Conservation (phyloP, 768 basidiomycete genomes). For the Gloeostereum incarnatum region DNA sequence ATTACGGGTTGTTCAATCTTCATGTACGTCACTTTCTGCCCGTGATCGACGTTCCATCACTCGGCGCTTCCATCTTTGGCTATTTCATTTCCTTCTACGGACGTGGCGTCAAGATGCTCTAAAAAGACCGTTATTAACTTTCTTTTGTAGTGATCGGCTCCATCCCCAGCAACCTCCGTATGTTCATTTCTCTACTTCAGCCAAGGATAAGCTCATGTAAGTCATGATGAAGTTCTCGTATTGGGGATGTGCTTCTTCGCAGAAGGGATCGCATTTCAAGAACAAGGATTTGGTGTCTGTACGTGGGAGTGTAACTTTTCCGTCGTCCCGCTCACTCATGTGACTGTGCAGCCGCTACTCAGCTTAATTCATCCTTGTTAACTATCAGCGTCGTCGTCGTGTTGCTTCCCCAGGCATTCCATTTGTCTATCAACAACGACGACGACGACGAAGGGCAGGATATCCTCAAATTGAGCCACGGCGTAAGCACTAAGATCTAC, state of each 20-base stretch:
- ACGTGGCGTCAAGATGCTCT: background rate
- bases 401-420: slow-evolving; percentile 74
- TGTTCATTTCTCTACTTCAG: slow-evolving; percentile 9
- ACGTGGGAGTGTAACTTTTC: slow-evolving; percentile 28
- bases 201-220: slow-evolving; percentile 5
- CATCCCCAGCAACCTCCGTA: slow-evolving; percentile 77
- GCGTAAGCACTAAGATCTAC: slow-evolving; percentile 34
- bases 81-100: too few relatives aligned
- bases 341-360: slow-evolving; percentile 40
- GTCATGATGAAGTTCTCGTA: slow-evolving; percentile 79
- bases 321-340: background rate
- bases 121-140: slow-evolving; percentile 2
- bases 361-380: slow-evolving; percentile 68
- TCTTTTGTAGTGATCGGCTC: slow-evolving; percentile 64
- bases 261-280: slow-evolving; percentile 67
- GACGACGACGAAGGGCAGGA: slow-evolving; percentile 16
- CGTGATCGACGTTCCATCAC: background rate
- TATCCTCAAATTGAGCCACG: slow-evolving; percentile 64
- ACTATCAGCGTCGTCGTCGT: slow-evolving; percentile 76
- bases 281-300: slow-evolving; percentile 75
- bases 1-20: slow-evolving; percentile 70
- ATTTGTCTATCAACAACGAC: slow-evolving; percentile 32
- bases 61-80: background rate
- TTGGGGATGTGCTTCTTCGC: slow-evolving; percentile 91
- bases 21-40: slow-evolving; percentile 37